A percentile compares a stretch with the other conserved stretches of the same genome.
These are phyloP conservation scores for Endotrypanum monterogeii DNA, from an alignment of 208 protist species.

Conservation along the genomic window DNA sequence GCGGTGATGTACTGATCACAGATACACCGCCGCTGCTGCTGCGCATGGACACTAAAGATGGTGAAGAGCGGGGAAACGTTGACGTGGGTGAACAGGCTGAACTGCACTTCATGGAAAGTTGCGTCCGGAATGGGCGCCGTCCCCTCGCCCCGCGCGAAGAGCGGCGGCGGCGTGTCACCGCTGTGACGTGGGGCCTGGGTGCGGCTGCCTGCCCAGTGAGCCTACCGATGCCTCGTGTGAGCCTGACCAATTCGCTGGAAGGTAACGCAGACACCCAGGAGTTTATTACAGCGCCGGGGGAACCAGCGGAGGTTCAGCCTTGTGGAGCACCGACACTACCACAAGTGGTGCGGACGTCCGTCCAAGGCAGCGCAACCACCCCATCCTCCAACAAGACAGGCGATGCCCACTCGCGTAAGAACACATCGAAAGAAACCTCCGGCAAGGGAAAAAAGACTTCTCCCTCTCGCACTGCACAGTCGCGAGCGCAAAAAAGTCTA, in stretches of 20 bases:
- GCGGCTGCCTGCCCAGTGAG: conserved; percentile 41
- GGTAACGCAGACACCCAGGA: background rate
- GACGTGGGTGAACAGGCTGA: conserved; percentile 10
- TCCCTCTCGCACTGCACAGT: background rate
- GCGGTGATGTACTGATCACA: background rate
- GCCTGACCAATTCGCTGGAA: too few species aligned
- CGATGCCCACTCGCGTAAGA: background rate
- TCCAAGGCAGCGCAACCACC: background rate
- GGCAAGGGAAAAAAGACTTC: background rate
- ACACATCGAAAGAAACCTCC: background rate
- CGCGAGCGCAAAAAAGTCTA: too few species aligned
- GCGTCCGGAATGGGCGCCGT: conserved; percentile 9
- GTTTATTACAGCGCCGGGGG: background rate
- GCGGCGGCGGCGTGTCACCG: conserved; percentile 30
- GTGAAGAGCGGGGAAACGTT: background rate
- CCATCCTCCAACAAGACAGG: background rate
- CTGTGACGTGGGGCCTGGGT: conserved; percentile 73
- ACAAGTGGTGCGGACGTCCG: background rate
- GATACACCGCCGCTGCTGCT: background rate
- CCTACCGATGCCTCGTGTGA: conserved; percentile 1
- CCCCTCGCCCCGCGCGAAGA: conserved; percentile 27
- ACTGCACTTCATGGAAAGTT: conserved; percentile 28
- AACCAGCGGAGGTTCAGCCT: background rate
- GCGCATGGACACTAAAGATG: background rate
- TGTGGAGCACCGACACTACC: background rate